Base-by-base conservation (phyloP, 768 basidiomycete species). In the Tulasnella sp. region DNA sequence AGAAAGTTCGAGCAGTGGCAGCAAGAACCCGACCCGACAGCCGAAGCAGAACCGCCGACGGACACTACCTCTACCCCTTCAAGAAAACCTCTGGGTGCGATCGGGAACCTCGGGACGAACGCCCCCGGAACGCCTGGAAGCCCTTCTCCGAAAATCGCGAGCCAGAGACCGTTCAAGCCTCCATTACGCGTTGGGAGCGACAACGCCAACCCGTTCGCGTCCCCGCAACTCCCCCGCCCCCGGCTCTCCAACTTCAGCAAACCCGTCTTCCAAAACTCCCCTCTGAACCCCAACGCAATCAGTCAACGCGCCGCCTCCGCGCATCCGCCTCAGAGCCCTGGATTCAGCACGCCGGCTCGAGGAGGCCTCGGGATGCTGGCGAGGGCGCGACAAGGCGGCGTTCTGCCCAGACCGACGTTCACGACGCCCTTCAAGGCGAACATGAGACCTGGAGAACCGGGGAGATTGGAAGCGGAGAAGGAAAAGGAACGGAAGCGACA, bases 341-440 rank as follows among this genome's bases (percentile, higher is more conserved):
- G 12, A 18, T 69, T 69, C 64, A 69, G 34, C 64, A 69, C 64
- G 11, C 64, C 64, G 0, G 64, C 64, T 9, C 64, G 64, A 37
- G 64, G 64, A 37, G 64, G 64, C 6, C 64, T 69, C 16, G 64
- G 64, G 16, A 69, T 69, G 64, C 28, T 69, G 2, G 64, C 64
- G 18, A 69, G 64, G 34, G 64, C 64, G 0, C 4, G 64, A 16
- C 64, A 7, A 14, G 34, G 64, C 6, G 34, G 16, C 60, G 77
- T 34, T 28, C 34, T 64, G 58, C 77, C 28, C 60, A 28, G 77
- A 22, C 37, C 79, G 24, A 22, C 44, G n/a, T 80, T 80, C 46
- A 60, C 46, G 18, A 80, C 72, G 7, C 79, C 79, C 22, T 80
- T 80, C 72, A 80, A 80, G 74, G 37, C 72, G 22, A 54, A 54